Base-by-base conservation (phyloP, 164 flowering plant genomes). In the Dillenia turbinata region DNA sequence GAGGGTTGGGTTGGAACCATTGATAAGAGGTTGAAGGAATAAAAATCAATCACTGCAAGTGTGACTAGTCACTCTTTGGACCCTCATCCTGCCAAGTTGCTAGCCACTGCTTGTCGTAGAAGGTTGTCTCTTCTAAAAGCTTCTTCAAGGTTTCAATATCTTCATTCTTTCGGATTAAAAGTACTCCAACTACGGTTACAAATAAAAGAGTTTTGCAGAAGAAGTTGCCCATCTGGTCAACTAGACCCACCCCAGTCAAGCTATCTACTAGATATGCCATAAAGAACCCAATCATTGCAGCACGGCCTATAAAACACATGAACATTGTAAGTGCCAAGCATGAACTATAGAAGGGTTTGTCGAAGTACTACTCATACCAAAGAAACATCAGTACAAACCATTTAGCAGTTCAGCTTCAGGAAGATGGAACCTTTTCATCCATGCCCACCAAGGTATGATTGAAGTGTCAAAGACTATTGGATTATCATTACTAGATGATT, bases 21-120 rank as follows among this genome's bases (percentile, higher is more conserved):
- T 33, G 33, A 24, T 60, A 48, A 46, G 52, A 52, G 43, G 17
- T 50, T 50, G 33, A 45, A 10, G n/a, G 14, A 40, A 51, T 17
- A 56, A 64, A 44, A 52, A 56, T 55, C 58, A 60, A 52, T 14
- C 24, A 57, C 46, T 48, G n/a, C 22, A 60, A 47, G 56, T 22
- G 14, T 14, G 40, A 47, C 64, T 77, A 82, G 54, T 79, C 77
- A 51, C 77, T 73, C 66, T 76, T 76, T 24, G 76, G 55, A 60
- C 60, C 60, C 60, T 89, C 95, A 57, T 91, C 99, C 69, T 88
- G 81, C 97, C 97, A 94, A 15, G 99, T 77, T 70, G 97, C 99
- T 84, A 91, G 99, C 97, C 97, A 91, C 75, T 94, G 99, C 83
- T 91, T 91, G 81, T 94, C 99, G 47, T 94, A 91, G 66, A 91